Conservation (phyloP, 2,329 filamentous ascomycete species). For the Fusarium marasasianum region DNA sequence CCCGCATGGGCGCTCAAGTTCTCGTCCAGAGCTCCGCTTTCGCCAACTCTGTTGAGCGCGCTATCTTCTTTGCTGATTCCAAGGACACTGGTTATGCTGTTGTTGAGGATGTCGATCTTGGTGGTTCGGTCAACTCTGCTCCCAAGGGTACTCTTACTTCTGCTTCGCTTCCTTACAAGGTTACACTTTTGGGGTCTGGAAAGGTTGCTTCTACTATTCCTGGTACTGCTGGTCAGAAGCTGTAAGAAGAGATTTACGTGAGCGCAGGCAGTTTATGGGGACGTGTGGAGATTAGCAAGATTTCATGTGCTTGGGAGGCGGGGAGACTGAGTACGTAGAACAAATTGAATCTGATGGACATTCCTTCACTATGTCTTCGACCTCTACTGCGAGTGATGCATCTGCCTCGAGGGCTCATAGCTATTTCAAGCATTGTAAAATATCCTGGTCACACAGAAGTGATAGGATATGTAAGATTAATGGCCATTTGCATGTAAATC, state of each 20-base stretch:
- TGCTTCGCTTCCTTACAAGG: slow-evolving; percentile 63
- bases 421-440: accelerated
- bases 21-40: slow-evolving; percentile 66
- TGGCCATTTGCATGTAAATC: not conserved
- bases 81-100: slow-evolving; percentile 54
- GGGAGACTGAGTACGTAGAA: accelerated
- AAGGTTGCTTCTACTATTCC: slow-evolving; percentile 56
- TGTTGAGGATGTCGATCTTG: slow-evolving; percentile 53
- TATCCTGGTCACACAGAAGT: not conserved
- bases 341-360: not conserved
- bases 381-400: accelerated
- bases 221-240: slow-evolving; percentile 51
- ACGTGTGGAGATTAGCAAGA: accelerated
- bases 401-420: accelerated
- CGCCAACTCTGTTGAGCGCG: slow-evolving; percentile 48
- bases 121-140: slow-evolving; percentile 51
- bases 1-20: slow-evolving; percentile 63
- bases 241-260: not conserved
- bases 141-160: slow-evolving; percentile 59
- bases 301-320: accelerated
- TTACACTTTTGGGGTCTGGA: slow-evolving; percentile 54
- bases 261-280: accelerated
- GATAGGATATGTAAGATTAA: not conserved
- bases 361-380: accelerated
- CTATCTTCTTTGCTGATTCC: slow-evolving; percentile 53